A percentile compares a stretch with the other conserved stretches of the same genome.
Evolutionary conservation across 2,329 filamentous ascomycete species (phyloP).

Genomic region (Cordyceps cateniannulata): DNA sequence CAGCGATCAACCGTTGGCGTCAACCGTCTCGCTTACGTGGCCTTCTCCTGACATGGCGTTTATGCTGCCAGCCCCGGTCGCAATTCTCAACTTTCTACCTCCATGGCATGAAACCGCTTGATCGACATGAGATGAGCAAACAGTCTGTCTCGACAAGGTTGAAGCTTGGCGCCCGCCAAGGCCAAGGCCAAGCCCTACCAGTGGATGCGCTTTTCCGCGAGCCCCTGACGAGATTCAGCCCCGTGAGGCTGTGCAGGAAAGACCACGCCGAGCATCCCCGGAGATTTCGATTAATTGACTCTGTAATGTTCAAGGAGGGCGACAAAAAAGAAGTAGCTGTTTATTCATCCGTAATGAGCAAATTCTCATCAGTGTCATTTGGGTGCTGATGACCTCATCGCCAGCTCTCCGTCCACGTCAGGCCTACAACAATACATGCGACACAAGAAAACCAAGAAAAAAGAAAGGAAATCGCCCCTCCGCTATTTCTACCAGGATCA

Average conservation of each 20-base stretch:
- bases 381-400: neutral
- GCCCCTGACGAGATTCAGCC: neutral
- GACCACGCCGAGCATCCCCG: neutral
- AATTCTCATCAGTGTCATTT: too few species aligned
- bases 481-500: neutral
- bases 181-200: neutral
- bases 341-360: too few species aligned
- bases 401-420: neutral
- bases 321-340: neutral
- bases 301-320: neutral
- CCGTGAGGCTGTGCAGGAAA: neutral
- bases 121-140: neutral
- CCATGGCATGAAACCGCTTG: neutral
- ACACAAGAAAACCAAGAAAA: neutral
- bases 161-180: slow-evolving; percentile 1
- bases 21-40: too few species aligned
- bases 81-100: too few species aligned
- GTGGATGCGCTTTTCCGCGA: neutral
- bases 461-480: too few species aligned
- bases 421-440: neutral
- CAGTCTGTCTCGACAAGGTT: neutral
- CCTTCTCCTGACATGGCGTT: too few species aligned
- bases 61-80: neutral
- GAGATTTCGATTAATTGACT: neutral
- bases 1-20: too few species aligned